Conservation (phyloP, 169 alveolate species). For the Babesia gibsoni region DNA sequence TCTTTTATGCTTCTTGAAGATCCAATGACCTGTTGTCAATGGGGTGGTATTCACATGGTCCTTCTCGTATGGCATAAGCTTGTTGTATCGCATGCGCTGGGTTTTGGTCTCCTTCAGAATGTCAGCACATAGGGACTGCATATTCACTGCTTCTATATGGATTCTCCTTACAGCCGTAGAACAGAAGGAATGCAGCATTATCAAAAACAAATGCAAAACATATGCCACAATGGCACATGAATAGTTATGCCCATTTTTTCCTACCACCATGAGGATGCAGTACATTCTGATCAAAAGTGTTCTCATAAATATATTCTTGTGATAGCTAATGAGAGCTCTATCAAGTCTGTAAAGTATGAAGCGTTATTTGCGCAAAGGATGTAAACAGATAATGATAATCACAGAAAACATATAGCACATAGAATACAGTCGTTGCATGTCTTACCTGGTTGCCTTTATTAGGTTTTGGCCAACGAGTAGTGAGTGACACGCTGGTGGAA, state of each 20-base stretch:
- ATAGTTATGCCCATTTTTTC: conserved; percentile 18
- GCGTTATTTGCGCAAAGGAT: too few relatives aligned
- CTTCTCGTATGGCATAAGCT: conserved; percentile 1
- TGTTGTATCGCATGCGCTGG: conserved; percentile 18
- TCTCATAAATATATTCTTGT: conserved; percentile 27
- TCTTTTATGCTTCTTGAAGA: conserved; percentile 14
- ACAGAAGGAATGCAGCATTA: conserved; percentile 12
- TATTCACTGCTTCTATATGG: conserved; percentile 40
- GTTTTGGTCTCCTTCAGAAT: conserved; percentile 29
- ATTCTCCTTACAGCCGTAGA: conserved; percentile 13
- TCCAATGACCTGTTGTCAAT: not conserved
- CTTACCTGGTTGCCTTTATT: conserved; percentile 47
- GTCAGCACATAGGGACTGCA: conserved; percentile 47
- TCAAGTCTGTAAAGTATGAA: conserved; percentile 27
- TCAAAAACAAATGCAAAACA: conserved; percentile 19
- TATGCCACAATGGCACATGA: conserved; percentile 17
- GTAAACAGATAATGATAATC: not conserved
- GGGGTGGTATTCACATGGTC: conserved; percentile 14
- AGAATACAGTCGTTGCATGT: not conserved
- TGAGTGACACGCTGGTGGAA: conserved; percentile 43
- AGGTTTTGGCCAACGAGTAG: conserved; percentile 62
- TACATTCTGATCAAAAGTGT: conserved; percentile 31
- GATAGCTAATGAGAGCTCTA: conserved; percentile 23
- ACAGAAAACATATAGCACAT: not conserved
- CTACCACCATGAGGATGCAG: conserved; percentile 43